Percentiles rank a stretch among this genome's conserved stretches.
Evolutionary conservation across 257 asterid species (phyloP).

Genomic region (Mitragyna speciosa): DNA sequence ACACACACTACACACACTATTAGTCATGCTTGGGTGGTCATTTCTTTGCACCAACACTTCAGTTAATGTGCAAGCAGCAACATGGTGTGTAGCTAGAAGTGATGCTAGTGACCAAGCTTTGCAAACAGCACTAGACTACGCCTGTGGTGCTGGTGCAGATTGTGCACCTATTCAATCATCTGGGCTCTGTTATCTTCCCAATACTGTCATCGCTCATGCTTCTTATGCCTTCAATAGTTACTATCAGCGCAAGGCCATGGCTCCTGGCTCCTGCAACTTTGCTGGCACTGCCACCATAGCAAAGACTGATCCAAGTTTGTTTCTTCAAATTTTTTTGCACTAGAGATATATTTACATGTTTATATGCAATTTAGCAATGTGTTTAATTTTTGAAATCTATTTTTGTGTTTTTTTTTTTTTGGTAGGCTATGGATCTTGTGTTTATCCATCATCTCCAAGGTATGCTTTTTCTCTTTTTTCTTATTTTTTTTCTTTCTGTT

Average conservation of each 20-base stretch:
- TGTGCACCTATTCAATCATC: slow-evolving; percentile 60
- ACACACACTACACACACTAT: not conserved
- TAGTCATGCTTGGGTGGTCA: slow-evolving; percentile 6
- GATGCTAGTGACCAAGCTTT: slow-evolving; percentile 63
- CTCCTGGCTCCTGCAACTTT: slow-evolving; percentile 74
- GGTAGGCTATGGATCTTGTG: slow-evolving; percentile 95
- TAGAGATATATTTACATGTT: not conserved
- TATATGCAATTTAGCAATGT: not conserved
- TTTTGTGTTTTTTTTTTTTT: not conserved
- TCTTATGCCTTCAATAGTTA: slow-evolving; percentile 86
- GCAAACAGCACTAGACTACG: slow-evolving; percentile 70
- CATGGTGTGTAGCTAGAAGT: slow-evolving; percentile 92
- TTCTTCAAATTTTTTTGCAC: not conserved
- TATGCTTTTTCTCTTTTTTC: slow-evolving; percentile 10
- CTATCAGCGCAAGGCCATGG: slow-evolving; percentile 62
- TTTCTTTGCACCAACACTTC: slow-evolving; percentile 21
- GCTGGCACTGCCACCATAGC: slow-evolving; percentile 73
- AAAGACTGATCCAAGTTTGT: slow-evolving; percentile 75
- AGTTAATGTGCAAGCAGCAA: slow-evolving; percentile 28
- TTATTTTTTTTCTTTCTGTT: not conserved
- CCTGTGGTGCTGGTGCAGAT: slow-evolving; percentile 80
- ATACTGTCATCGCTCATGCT: slow-evolving; percentile 80
- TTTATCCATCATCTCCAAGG: slow-evolving; percentile 75
- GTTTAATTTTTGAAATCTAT: not conserved
- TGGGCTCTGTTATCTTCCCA: slow-evolving; percentile 78